phyloP scores from a whole-genome alignment of 2,329 filamentous ascomycete genomes.

The Fusarium protoensiforme region DNA sequence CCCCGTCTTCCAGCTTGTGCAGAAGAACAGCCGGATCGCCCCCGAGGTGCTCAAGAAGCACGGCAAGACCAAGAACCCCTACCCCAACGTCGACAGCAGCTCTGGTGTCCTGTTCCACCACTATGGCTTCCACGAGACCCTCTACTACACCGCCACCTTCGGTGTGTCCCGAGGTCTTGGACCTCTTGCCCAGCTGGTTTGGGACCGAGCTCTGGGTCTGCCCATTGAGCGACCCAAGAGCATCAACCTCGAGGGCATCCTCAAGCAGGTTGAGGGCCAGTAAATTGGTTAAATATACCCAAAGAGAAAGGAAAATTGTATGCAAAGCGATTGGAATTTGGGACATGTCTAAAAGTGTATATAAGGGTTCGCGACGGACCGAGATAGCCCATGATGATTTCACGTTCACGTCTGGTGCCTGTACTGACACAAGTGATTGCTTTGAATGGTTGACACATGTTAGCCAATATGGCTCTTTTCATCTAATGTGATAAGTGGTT shows the following conservation, averaged over 20 bases:
- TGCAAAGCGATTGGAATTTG: slow-evolving; percentile 12
- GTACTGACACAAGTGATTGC: neutral
- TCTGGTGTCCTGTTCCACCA: slow-evolving; percentile 97
- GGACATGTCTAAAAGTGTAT: slow-evolving; percentile 36
- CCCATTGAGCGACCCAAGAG: slow-evolving; percentile 99
- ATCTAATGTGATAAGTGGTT: neutral
- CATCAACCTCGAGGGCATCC: slow-evolving; percentile 88
- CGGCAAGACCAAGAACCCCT: slow-evolving; percentile 98
- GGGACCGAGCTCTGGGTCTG: slow-evolving; percentile 92
- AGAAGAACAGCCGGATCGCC: slow-evolving; percentile 92
- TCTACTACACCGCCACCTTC: slow-evolving; percentile 88
- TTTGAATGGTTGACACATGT: neutral
- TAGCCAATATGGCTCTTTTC: neutral
- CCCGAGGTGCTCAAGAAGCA: slow-evolving; percentile 92
- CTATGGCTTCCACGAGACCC: slow-evolving; percentile 96
- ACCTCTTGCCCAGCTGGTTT: slow-evolving; percentile 92
- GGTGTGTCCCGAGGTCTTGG: slow-evolving; percentile 80
- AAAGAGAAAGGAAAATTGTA: slow-evolving; percentile 16
- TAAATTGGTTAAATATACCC: slow-evolving; percentile 42
- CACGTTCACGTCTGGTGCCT: slow-evolving; percentile 8
- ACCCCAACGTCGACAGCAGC: slow-evolving; percentile 94
- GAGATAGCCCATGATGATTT: slow-evolving; percentile 29
- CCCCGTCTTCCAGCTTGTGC: slow-evolving; percentile 93
- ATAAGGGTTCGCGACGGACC: slow-evolving; percentile 30
- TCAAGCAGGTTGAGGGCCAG: slow-evolving; percentile 71